Conservation (phyloP, 257 asterid genomes). For the Eucommia ulmoides region DNA sequence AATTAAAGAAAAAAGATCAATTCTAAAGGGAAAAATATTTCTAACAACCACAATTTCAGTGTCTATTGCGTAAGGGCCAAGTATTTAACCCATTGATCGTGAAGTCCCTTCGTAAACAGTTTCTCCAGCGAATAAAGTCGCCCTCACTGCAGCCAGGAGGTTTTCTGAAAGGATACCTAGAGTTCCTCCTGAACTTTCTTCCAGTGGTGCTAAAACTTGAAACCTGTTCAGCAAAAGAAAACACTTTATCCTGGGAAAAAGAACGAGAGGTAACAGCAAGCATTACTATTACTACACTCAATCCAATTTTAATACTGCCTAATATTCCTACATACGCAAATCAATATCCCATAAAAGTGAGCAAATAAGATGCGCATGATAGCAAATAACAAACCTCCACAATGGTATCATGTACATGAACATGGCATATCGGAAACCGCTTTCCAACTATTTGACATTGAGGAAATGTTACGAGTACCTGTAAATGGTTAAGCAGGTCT, state of each 20-base stretch:
- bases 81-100: conserved; percentile 64
- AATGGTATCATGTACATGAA: conserved; percentile 51
- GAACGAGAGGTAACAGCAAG: no score
- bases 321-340: no score
- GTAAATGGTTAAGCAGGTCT: conserved; percentile 11
- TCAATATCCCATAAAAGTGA: no score
- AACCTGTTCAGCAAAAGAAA: conserved; percentile 30
- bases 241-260: no score
- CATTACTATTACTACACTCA: no score
- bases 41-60: conserved; percentile 3
- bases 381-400: conserved; percentile 53
- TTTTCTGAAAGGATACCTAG: conserved; percentile 31
- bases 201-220: conserved; percentile 84
- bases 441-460: conserved; percentile 63
- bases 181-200: conserved; percentile 24
- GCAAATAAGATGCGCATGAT: no score
- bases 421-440: conserved; percentile 88
- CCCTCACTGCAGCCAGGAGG: conserved; percentile 50
- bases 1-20: not conserved
- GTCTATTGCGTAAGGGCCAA: conserved; percentile 13
- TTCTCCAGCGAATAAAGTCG: conserved; percentile 73
- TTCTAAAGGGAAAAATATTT: not conserved
- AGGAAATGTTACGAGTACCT: conserved; percentile 66
- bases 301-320: no score
- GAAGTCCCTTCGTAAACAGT: conserved; percentile 65